Evolutionary conservation across 208 protist species (phyloP).

Genomic region (Acanthamoeba lenticulata): DNA sequence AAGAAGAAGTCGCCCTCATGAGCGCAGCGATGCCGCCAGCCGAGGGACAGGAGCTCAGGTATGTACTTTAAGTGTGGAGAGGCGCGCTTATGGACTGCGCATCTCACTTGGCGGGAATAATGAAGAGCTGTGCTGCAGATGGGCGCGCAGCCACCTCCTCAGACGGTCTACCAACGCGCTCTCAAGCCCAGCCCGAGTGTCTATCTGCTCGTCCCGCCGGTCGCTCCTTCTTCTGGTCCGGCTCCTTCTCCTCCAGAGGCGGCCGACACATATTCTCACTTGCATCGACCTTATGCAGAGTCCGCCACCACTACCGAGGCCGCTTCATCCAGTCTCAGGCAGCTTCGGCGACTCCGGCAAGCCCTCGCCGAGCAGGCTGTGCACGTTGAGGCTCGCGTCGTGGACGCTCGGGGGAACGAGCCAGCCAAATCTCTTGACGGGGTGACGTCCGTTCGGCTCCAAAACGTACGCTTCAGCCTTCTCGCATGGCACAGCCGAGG

Average conservation of each 20-base stretch:
- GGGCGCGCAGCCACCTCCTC: not conserved
- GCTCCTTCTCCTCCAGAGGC: not conserved
- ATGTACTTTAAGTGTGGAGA: too few species aligned
- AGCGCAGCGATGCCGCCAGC: too few species aligned
- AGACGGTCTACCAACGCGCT: not conserved
- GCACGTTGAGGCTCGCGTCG: not conserved
- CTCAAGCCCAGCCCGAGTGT: constrained; percentile 20
- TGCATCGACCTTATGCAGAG: not conserved
- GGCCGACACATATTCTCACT: not conserved
- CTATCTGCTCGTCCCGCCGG: not conserved
- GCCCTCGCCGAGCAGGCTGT: not conserved
- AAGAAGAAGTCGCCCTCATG: too few species aligned
- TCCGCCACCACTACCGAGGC: not conserved
- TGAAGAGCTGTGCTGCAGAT: not conserved
- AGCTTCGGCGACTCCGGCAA: not conserved
- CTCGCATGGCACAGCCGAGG: not conserved
- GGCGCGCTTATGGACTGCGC: too few species aligned
- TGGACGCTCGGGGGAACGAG: not conserved
- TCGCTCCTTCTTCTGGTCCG: not conserved
- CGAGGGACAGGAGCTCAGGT: too few species aligned
- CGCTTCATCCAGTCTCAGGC: not conserved
- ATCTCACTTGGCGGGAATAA: not conserved
- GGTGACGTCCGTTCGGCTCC: not conserved
- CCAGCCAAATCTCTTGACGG: not conserved
- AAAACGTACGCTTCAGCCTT: not conserved